These are phyloP conservation scores for Cyanodermella asteris DNA, from an alignment of 2,329 filamentous ascomycete genomes.

Conservation along the genomic window DNA sequence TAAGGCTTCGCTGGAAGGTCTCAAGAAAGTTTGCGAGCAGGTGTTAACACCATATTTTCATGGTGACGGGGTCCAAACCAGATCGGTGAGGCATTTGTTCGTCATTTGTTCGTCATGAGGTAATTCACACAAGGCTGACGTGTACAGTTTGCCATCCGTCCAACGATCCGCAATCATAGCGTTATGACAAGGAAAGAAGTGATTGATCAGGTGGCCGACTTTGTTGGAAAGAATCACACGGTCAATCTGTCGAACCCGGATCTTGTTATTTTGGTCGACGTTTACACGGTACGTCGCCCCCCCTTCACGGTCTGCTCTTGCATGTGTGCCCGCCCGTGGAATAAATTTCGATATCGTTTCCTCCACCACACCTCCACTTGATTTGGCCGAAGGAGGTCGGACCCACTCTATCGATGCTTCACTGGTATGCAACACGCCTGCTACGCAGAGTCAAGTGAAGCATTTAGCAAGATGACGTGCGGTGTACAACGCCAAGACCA, in stretches of 20 bases:
- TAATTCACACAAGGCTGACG: not conserved
- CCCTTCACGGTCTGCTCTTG: too few relatives aligned
- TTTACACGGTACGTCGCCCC: slow-evolving; percentile 31
- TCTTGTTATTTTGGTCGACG: slow-evolving; percentile 36
- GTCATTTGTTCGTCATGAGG: not conserved
- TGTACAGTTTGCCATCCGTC: slow-evolving; percentile 38
- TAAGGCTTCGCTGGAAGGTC: slow-evolving; percentile 33
- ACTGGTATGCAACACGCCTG: too few relatives aligned
- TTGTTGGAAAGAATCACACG: slow-evolving; percentile 33
- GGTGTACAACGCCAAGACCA: too few relatives aligned
- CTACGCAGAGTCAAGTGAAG: too few relatives aligned
- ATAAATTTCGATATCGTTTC: too few relatives aligned
- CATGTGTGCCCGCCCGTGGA: too few relatives aligned
- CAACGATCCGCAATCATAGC: slow-evolving; percentile 37
- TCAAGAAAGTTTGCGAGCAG: slow-evolving; percentile 32
- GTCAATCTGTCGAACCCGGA: slow-evolving; percentile 41
- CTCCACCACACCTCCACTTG: slow-evolving; percentile 3
- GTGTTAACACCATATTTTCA: slow-evolving; percentile 40
- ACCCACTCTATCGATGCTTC: too few relatives aligned
- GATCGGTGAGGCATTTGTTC: slow-evolving; percentile 24
- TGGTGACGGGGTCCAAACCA: slow-evolving; percentile 21
- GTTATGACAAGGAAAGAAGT: slow-evolving; percentile 33
- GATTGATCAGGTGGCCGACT: slow-evolving; percentile 35
- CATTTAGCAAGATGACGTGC: too few relatives aligned
- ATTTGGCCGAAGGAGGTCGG: not conserved